Percentiles rank a stretch among this genome's conserved stretches.
Conservation (phyloP, 148 eudicot species). For the Rhododendron vialii region DNA sequence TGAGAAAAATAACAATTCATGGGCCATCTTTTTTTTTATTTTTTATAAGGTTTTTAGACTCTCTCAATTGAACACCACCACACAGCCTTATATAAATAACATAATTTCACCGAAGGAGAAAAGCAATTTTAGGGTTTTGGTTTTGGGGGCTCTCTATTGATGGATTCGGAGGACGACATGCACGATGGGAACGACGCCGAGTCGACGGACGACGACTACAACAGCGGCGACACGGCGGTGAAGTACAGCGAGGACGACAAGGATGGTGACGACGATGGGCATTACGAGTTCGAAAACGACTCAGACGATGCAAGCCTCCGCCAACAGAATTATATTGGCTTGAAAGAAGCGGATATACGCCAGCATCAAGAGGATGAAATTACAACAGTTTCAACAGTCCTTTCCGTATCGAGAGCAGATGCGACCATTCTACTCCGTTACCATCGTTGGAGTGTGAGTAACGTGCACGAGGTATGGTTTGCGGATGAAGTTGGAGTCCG, state of each 20-base stretch:
- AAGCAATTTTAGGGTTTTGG: not conserved
- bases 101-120: too few relatives aligned
- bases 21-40: too few relatives aligned
- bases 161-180: constrained; percentile 54
- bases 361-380: constrained; percentile 63
- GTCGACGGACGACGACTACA: constrained; percentile 5
- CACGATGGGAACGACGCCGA: too few relatives aligned
- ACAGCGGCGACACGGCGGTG: constrained; percentile 23
- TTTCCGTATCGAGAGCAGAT: constrained; percentile 57
- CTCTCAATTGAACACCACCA: too few relatives aligned
- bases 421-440: constrained; percentile 65
- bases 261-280: constrained; percentile 24
- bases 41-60: too few relatives aligned
- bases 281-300: constrained; percentile 32
- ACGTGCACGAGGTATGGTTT: constrained; percentile 76
- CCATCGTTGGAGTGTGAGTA: constrained; percentile 67
- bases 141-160: not conserved
- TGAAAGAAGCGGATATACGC: constrained; percentile 51
- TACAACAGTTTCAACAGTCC: constrained; percentile 50
- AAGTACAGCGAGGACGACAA: constrained; percentile 21
- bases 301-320: constrained; percentile 16
- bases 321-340: constrained; percentile 33
- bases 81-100: not conserved
- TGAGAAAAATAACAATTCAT: too few relatives aligned
- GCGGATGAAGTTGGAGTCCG: constrained; percentile 61